Evolutionary conservation across 1,139 yeast genomes (phyloP).

Genomic region (Sugiyamaella paludigena): DNA sequence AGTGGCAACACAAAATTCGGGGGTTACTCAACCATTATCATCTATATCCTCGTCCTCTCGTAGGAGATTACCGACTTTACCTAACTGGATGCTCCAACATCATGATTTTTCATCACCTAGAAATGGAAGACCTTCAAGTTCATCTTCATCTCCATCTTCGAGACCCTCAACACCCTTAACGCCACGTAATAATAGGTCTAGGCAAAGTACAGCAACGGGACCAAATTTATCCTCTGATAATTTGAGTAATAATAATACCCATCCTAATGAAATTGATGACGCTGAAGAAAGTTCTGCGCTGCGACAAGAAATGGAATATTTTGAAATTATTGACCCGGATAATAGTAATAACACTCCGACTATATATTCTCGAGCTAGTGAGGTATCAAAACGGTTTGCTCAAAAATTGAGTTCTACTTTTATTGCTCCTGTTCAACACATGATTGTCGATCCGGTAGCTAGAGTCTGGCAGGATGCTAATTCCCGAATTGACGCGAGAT

Average conservation of each 20-base stretch:
- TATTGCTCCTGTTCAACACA: conserved; percentile 51
- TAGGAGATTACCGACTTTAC: conserved; percentile 9
- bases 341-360: conserved; percentile 14
- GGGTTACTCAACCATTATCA: too few relatives aligned
- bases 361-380: conserved; percentile 28
- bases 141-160: too few relatives aligned
- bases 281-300: conserved; percentile 11
- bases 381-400: conserved; percentile 31
- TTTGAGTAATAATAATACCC: too few relatives aligned
- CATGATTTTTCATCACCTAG: conserved; percentile 7
- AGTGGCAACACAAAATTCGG: too few relatives aligned
- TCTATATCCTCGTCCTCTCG: too few relatives aligned
- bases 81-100: conserved; percentile 17
- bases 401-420: conserved; percentile 45
- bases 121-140: background rate
- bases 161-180: too few relatives aligned
- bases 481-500: conserved; percentile 51
- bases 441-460: conserved; percentile 65
- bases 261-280: background rate
- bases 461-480: conserved; percentile 51
- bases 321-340: conserved; percentile 43
- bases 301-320: conserved; percentile 38
- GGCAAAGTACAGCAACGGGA: too few relatives aligned
- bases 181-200: too few relatives aligned
- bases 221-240: too few relatives aligned